Percentiles rank a stretch among this genome's conserved stretches.
Evolutionary conservation across 106 monocot species (phyloP).

Genomic region (Gastrodia elata): DNA sequence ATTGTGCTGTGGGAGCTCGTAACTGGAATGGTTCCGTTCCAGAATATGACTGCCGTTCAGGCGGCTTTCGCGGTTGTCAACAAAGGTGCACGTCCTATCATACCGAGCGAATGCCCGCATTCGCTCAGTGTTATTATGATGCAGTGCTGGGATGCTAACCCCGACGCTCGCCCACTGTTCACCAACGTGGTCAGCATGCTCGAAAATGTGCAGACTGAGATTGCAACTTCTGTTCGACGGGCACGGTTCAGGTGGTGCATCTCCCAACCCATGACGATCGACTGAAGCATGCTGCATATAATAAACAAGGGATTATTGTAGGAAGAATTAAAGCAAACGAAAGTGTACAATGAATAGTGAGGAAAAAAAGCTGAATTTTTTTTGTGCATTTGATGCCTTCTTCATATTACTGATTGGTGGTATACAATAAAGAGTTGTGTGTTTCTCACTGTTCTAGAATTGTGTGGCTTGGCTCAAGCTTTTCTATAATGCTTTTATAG

Average conservation of each 20-base stretch:
- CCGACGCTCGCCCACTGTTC: constrained; percentile 16
- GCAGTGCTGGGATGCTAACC: constrained; percentile 17
- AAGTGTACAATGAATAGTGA: not conserved
- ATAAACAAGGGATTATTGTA: not conserved
- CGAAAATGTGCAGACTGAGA: constrained; percentile 30
- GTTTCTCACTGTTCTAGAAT: not conserved
- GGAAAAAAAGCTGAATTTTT: not conserved
- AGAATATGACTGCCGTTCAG: constrained; percentile 42
- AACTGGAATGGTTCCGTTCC: constrained; percentile 24
- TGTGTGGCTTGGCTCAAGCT: not conserved
- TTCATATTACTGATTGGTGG: not conserved
- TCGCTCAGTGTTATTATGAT: constrained; percentile 5
- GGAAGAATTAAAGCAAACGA: not conserved
- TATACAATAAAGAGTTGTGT: not conserved
- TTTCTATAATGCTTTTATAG: no score
- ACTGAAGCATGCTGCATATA: not conserved
- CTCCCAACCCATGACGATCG: constrained; percentile 26
- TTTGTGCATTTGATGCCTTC: not conserved
- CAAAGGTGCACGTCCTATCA: constrained; percentile 42
- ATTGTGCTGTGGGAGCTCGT: constrained; percentile 27
- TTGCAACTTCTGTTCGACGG: constrained; percentile 24
- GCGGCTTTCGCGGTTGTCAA: constrained; percentile 71
- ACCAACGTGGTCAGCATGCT: constrained; percentile 37
- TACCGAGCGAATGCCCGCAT: constrained; percentile 9
- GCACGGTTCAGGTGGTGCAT: constrained; percentile 41